Percentiles rank a stretch among this genome's conserved stretches.
phyloP scores from a whole-genome alignment of 768 basidiomycete species.

The Coprinopsis marcescibilis region DNA sequence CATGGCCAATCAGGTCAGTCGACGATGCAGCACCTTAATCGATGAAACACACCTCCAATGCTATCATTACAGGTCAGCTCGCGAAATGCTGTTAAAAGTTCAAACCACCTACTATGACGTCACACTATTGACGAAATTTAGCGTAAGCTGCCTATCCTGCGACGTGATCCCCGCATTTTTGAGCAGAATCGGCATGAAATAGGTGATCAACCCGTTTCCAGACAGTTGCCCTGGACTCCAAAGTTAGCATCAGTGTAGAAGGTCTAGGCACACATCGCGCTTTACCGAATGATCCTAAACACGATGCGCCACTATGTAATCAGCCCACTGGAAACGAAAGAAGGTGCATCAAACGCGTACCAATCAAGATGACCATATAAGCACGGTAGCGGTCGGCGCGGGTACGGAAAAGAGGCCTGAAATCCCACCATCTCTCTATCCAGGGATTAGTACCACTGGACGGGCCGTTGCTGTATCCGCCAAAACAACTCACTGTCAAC shows the following conservation, averaged over 20 bases:
- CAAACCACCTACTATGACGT: slow-evolving; percentile 36
- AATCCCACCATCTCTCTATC: slow-evolving; percentile 49
- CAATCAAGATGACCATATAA: slow-evolving; percentile 47
- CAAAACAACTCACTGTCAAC: slow-evolving; percentile 31
- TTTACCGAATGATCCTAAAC: slow-evolving; percentile 22
- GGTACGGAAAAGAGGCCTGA: slow-evolving; percentile 43
- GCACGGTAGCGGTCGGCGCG: slow-evolving; percentile 40
- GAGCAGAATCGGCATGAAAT: slow-evolving; percentile 41
- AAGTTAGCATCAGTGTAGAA: background rate
- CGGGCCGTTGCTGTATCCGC: background rate
- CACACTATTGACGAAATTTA: slow-evolving; percentile 48
- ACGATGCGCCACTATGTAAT: background rate
- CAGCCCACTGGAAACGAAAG: background rate
- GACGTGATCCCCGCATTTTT: slow-evolving; percentile 42
- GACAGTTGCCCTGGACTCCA: slow-evolving; percentile 33
- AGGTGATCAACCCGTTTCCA: slow-evolving; percentile 45
- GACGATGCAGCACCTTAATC: background rate
- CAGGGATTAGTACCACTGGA: background rate
- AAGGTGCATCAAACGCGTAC: slow-evolving; percentile 17
- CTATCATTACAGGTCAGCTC: slow-evolving; percentile 14
- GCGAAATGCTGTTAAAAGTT: background rate
- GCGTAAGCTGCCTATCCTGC: slow-evolving; percentile 33
- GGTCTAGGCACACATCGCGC: background rate
- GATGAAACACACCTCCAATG: slow-evolving; percentile 27
- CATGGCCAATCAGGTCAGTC: slow-evolving; percentile 1